Base-by-base conservation (phyloP, 805 yeast species). In the Saturnispora kantuleensis region DNA sequence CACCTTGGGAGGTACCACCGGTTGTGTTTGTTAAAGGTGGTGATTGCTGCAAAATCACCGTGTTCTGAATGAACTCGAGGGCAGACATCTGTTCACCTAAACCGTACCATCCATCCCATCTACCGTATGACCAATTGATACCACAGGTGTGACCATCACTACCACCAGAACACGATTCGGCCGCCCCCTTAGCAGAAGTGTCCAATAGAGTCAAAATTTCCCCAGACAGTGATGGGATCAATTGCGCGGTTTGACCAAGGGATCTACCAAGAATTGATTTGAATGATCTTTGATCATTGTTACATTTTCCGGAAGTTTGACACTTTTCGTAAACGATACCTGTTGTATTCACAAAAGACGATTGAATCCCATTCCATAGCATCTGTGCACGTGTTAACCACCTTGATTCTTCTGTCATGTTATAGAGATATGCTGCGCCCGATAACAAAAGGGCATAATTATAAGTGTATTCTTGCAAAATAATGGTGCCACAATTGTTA, bases 81-180 rank as follows among this genome's bases (percentile, higher is more conserved):
- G 94, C 94, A 31, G 76, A 66, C 71, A 84, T 80, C 62, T 86
- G 95, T 62, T 87, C 94, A 41, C 95, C 95, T 34, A 86, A 70
- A 1, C 95, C 95, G 53, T 74, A 84, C 45, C 55, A 57, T 1
- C 73, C 76, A 60, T 85, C 95, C 77, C 82, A 83, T 5, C 73
- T 68, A 32, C 63, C 64, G 12, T 53, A 48, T 11, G 71, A 59
- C 96, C 96, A 86, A 60, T 80, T 68, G 44, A 71, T 60, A 38
- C 95, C 95, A 65, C 96, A 87, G 0, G 97, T 89, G 50, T 78
- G 82, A 13, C 86, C 86, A 60, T 89, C 97, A 5, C 64, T 48
- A 55, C 96, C 97, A 47, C 96, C 96, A 1, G 79, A 67, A 63
- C 96, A 86, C 1, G 90, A 74, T 41, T 65, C 64, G 2, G 89